Evolutionary conservation across 345 rosid genomes (phyloP).

Genomic region (Linum tenue): DNA sequence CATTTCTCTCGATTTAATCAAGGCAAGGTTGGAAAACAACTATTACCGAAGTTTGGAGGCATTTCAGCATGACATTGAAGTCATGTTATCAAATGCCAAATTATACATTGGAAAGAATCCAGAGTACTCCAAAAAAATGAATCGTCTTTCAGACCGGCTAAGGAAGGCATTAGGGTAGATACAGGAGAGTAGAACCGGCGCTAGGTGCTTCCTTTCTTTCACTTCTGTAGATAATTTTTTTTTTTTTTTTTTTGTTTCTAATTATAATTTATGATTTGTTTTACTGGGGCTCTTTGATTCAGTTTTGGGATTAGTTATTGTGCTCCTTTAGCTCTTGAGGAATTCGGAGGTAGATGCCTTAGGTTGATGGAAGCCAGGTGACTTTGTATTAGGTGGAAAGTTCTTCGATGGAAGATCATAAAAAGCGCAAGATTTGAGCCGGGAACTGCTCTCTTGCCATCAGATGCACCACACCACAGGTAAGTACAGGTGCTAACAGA

Average conservation of each 20-base stretch:
- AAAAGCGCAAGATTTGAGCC: too few relatives aligned
- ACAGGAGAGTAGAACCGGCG: not conserved
- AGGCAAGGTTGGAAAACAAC: slow-evolving; percentile 65
- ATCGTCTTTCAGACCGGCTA: slow-evolving; percentile 51
- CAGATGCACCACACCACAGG: too few relatives aligned
- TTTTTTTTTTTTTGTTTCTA: slow-evolving; percentile 3
- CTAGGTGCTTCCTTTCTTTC: not conserved
- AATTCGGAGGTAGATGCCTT: slow-evolving; percentile 5
- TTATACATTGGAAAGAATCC: slow-evolving; percentile 48
- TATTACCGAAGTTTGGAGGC: slow-evolving; percentile 77
- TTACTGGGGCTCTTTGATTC: slow-evolving; percentile 5
- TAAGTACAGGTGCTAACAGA: too few relatives aligned
- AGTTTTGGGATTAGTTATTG: slow-evolving; percentile 16
- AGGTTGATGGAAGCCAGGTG: slow-evolving; percentile 10
- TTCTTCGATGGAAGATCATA: slow-evolving; percentile 14
- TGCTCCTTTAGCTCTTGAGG: not conserved
- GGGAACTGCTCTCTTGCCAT: too few relatives aligned
- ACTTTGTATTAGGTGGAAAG: slow-evolving; percentile 19
- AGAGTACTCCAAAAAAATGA: slow-evolving; percentile 44
- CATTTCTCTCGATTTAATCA: slow-evolving; percentile 56
- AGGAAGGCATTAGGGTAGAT: slow-evolving; percentile 17
- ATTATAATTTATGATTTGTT: not conserved
- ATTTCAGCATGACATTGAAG: slow-evolving; percentile 56
- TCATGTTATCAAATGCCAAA: slow-evolving; percentile 64
- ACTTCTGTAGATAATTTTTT: slow-evolving; percentile 33